Base-by-base conservation (phyloP, 2,329 filamentous ascomycete genomes). In the Penicillium italicum region DNA sequence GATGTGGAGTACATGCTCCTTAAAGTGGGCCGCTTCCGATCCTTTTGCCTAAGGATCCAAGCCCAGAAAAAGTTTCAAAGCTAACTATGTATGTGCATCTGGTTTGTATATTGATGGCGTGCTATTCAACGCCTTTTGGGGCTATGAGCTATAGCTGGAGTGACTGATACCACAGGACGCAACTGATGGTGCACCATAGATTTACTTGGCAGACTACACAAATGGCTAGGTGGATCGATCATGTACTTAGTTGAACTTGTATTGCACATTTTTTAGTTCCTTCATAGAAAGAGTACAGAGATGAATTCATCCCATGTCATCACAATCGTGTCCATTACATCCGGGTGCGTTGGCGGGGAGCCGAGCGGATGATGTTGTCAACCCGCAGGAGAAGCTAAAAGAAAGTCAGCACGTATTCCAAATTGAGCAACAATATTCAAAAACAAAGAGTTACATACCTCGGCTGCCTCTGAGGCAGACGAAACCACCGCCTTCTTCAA, bases 401-500 rank as follows among this genome's bases (percentile, higher is more conserved):
- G 7, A 12, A 8, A 9, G 57, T 67, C 61, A 67, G 66, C 53
- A 28, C 46, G 28, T n/a, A 7, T 31, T 30, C 9, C 33, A 6
- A 37, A 41, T 9, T 5, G 18, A 44, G 5, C 12, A 31, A 20
- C 49, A 24, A 22, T 38, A 43, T 30, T 11, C 31, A 36, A 11
- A n/a, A 8, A 33, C 20, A 44, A n/a, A 26, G 40, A 31, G 18
- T 33, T 73, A 58, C 86, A 79, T 81, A 95, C 91, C 84, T 99
- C 94, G 63, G 94, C 92, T 60, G 94, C 94, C 78, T 99, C 94
- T 56, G 91, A 95, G 22, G 94, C 94, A 59, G 91, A 96, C 50
- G 89, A 95, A 49, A 99, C 94, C 52, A 99, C 94, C n/a, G 94
- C 94, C 73, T 86, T 88, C 85, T 99, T 99, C 73, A 99, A 79